A percentile compares a stretch with the other conserved stretches of the same genome.
Evolutionary conservation across 2,329 filamentous ascomycete species (phyloP).

Genomic region (Colletotrichum cereale): DNA sequence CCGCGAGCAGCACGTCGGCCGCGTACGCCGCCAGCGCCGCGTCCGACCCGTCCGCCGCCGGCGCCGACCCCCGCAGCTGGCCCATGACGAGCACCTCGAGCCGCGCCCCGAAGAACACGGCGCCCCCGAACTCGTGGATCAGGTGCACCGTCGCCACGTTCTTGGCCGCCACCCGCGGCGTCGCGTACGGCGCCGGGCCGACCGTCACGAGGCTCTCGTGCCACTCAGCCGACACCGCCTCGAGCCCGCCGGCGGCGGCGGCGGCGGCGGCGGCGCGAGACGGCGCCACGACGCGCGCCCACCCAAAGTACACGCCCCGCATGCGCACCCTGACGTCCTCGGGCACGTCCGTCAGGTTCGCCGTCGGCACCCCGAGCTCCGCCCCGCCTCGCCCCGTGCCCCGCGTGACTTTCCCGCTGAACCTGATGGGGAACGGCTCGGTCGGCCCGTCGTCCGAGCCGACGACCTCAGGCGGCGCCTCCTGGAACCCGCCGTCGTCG

Average conservation of each 20-base stretch:
- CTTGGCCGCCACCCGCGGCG: conserved; percentile 60
- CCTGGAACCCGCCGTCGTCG: conserved; percentile 44
- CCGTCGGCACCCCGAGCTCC: conserved; percentile 63
- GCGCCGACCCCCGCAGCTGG: conserved; percentile 59
- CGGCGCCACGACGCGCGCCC: conserved; percentile 63
- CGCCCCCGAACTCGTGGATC: conserved; percentile 62
- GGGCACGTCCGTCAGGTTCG: conserved; percentile 65
- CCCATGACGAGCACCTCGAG: conserved; percentile 72
- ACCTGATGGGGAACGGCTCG: conserved; percentile 65
- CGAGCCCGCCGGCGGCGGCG: conserved; percentile 39
- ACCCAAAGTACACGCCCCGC: conserved; percentile 74
- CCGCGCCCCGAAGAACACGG: conserved; percentile 55
- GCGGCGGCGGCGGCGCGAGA: too few species aligned
- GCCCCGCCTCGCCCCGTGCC: conserved; percentile 57
- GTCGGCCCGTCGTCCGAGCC: conserved; percentile 65
- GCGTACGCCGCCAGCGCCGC: conserved; percentile 49
- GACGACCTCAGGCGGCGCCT: conserved; percentile 53
- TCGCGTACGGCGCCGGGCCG: conserved; percentile 60
- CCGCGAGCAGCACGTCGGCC: conserved; percentile 56
- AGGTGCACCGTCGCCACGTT: conserved; percentile 67
- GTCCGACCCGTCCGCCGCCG: conserved; percentile 33
- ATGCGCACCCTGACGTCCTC: conserved; percentile 67
- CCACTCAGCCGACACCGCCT: conserved; percentile 62
- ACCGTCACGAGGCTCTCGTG: conserved; percentile 70
- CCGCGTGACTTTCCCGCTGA: conserved; percentile 60